phyloP scores from a whole-genome alignment of 441 rosid genomes.

The Arabidopsis lyrata region DNA sequence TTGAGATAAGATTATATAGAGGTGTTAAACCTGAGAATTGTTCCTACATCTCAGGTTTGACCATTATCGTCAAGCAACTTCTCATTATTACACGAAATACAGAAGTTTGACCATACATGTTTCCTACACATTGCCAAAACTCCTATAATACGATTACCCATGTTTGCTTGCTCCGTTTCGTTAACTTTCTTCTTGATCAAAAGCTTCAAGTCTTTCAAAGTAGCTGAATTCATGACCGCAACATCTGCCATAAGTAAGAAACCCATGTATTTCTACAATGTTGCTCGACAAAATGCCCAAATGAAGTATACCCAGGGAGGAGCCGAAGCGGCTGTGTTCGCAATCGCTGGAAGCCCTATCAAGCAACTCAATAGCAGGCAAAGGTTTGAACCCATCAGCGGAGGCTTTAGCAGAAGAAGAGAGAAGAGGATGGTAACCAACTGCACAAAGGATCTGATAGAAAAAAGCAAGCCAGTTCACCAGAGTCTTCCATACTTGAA shows the following conservation, averaged over 20 bases:
- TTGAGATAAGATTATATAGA: not conserved
- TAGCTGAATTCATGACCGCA: conserved; percentile 82
- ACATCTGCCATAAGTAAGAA: conserved; percentile 54
- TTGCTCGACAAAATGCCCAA: conserved; percentile 51
- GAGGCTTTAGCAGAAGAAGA: conserved; percentile 58
- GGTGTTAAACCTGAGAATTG: conserved; percentile 65
- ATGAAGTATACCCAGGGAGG: conserved; percentile 61
- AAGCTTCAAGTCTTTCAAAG: conserved; percentile 80
- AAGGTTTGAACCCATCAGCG: conserved; percentile 66
- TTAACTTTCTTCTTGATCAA: conserved; percentile 73
- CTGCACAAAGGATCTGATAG: conserved; percentile 77
- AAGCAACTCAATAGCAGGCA: conserved; percentile 71
- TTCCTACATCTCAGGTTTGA: conserved; percentile 79
- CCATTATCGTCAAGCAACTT: conserved; percentile 73
- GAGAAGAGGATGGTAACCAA: conserved; percentile 75
- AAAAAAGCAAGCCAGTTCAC: conserved; percentile 81
- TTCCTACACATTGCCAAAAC: conserved; percentile 60
- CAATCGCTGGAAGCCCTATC: conserved; percentile 42
- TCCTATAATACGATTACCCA: conserved; percentile 73
- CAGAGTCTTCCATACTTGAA: conserved; percentile 68
- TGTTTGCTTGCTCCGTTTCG: conserved; percentile 76
- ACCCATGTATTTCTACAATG: conserved; percentile 1
- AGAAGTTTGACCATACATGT: conserved; percentile 80
- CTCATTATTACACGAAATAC: conserved; percentile 64
- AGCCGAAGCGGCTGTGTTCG: conserved; percentile 44